Evolutionary conservation across 805 yeast genomes (phyloP).

Genomic region (Candida alai): DNA sequence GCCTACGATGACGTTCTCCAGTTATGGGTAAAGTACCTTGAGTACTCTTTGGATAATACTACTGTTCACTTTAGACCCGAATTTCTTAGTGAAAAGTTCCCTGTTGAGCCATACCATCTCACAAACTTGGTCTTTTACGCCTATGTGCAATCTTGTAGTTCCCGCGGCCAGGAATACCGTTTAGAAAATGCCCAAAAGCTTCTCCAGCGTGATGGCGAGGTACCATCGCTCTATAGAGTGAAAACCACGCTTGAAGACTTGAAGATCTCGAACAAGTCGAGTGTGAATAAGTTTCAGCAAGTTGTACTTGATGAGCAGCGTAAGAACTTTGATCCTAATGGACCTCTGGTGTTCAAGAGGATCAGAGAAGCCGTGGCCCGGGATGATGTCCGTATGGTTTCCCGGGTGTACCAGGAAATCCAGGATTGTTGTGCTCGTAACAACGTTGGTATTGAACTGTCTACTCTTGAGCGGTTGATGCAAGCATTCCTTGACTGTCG

Average conservation of each 20-base stretch:
- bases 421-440: conserved; percentile 19
- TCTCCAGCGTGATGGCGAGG: neutral
- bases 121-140: conserved; percentile 31
- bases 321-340: conserved; percentile 30
- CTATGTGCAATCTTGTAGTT: conserved; percentile 27
- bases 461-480: conserved; percentile 44
- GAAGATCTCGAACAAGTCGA: conserved; percentile 3
- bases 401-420: conserved; percentile 22
- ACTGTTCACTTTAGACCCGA: conserved; percentile 8
- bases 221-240: neutral
- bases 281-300: conserved; percentile 9
- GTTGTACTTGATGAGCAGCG: conserved; percentile 3
- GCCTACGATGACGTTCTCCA: conserved; percentile 24
- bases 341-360: conserved; percentile 17
- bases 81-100: no score
- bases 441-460: conserved; percentile 34
- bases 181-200: conserved; percentile 2
- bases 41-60: conserved; percentile 14
- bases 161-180: conserved; percentile 14
- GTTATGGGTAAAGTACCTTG: conserved; percentile 33
- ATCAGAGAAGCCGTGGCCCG: conserved; percentile 19
- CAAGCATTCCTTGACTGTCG: conserved; percentile 38
- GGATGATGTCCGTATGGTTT: conserved; percentile 18
- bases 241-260: conserved; percentile 6
- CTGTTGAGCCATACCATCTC: conserved; percentile 8